Conservation (phyloP, 306 rosid genomes). For the Sophora flavescens region DNA sequence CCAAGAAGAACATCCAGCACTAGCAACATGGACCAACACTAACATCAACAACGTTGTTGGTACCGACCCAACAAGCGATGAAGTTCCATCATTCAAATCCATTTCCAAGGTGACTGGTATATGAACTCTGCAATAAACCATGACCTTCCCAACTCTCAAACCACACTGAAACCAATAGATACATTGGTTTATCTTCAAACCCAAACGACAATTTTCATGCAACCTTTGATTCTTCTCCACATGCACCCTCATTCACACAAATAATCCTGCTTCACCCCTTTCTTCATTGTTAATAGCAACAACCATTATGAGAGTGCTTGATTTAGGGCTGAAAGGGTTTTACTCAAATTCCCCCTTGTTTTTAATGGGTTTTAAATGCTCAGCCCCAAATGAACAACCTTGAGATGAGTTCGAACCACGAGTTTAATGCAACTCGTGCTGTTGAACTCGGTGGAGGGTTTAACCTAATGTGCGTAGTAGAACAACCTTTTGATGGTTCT, state of each 20-base stretch:
- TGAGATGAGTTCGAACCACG: slow-evolving; percentile 48
- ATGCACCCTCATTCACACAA: slow-evolving; percentile 58
- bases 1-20: slow-evolving; percentile 34
- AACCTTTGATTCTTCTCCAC: slow-evolving; percentile 65
- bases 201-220: slow-evolving; percentile 43
- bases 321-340: slow-evolving; percentile 57
- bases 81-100: slow-evolving; percentile 65
- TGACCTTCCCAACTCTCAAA: slow-evolving; percentile 45
- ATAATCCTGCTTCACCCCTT: slow-evolving; percentile 57
- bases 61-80: slow-evolving; percentile 39
- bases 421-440: slow-evolving; percentile 42
- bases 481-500: slow-evolving; percentile 40
- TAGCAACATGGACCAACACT: slow-evolving; percentile 55
- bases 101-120: slow-evolving; percentile 75
- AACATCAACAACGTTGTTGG: background rate
- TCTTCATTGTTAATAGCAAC: slow-evolving; percentile 45
- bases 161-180: slow-evolving; percentile 46
- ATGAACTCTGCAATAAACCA: slow-evolving; percentile 48
- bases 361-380: slow-evolving; percentile 50
- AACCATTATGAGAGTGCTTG: slow-evolving; percentile 59
- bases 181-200: slow-evolving; percentile 43
- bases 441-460: slow-evolving; percentile 40
- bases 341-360: slow-evolving; percentile 52
- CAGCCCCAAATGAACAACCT: slow-evolving; percentile 47
- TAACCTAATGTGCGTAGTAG: slow-evolving; percentile 40